These are phyloP conservation scores for Claviceps spartinae DNA, from an alignment of 2,329 filamentous ascomycete genomes.

Conservation along the genomic window DNA sequence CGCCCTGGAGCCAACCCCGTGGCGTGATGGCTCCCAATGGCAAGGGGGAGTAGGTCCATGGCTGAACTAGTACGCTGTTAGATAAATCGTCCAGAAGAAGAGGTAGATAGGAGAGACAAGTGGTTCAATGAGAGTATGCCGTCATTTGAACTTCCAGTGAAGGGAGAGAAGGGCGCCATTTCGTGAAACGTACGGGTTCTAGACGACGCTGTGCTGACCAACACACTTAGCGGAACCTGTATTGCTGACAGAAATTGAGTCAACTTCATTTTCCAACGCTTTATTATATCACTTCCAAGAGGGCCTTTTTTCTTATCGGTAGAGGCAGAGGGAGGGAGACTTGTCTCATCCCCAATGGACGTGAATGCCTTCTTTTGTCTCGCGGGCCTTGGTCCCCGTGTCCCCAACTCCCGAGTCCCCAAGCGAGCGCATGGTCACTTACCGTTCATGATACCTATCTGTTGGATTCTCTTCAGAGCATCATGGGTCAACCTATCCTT, in stretches of 20 bases:
- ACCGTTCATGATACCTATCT: no score
- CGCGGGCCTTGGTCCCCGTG: no score
- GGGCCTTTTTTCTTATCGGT: not conserved
- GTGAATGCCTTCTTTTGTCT: no score
- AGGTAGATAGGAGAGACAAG: not conserved
- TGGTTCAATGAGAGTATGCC: not conserved
- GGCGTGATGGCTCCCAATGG: slow-evolving; percentile 36
- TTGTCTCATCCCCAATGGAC: no score
- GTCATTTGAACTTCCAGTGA: not conserved
- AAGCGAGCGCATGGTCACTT: no score
- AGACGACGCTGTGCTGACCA: not conserved
- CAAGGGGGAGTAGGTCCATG: slow-evolving; percentile 15
- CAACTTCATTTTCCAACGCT: not conserved
- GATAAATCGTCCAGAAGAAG: not conserved
- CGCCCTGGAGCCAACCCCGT: slow-evolving; percentile 36
- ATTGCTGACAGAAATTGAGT: not conserved
- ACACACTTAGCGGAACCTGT: slow-evolving; percentile 2
- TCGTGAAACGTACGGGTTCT: slow-evolving; percentile 2
- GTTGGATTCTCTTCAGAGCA: no score
- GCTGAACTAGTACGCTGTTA: slow-evolving; percentile 7
- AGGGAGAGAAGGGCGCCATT: not conserved
- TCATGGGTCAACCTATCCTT: no score
- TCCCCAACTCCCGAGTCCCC: no score
- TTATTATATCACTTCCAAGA: no score
- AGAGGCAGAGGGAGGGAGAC: not conserved